These are phyloP conservation scores for Arthromyces matolae DNA, from an alignment of 768 basidiomycete species.

Conservation along the genomic window DNA sequence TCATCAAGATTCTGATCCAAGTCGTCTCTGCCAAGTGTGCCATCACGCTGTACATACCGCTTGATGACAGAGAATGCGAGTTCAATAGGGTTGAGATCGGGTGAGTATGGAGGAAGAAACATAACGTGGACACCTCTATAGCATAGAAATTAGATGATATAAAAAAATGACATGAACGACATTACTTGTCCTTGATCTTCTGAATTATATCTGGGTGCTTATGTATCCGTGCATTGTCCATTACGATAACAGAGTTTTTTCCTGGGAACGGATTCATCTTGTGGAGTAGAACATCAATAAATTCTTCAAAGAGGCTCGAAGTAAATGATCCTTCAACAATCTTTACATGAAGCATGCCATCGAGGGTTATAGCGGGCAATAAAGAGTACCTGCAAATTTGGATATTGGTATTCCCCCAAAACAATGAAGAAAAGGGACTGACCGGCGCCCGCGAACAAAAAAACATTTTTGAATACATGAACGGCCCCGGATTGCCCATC, in stretches of 20 bases:
- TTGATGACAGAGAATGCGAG: conserved; percentile 26
- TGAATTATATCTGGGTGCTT: conserved; percentile 12
- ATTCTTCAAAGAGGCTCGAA: background rate
- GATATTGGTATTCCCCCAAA: background rate
- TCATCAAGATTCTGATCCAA: conserved; percentile 12
- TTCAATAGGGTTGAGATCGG: conserved; percentile 37
- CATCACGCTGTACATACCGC: conserved; percentile 15
- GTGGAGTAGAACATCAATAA: conserved; percentile 10
- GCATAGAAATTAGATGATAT: background rate
- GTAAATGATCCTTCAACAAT: conserved; percentile 12
- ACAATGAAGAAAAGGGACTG: background rate
- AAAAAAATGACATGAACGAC: background rate
- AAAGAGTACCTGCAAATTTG: conserved; percentile 9
- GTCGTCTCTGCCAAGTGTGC: conserved; percentile 2
- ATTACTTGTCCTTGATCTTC: conserved; percentile 12
- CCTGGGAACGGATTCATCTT: conserved; percentile 13
- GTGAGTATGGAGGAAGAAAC: conserved; percentile 35
- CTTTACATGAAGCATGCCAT: conserved; percentile 3
- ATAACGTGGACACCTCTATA: conserved; percentile 19
- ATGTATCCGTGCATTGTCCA: conserved; percentile 19
- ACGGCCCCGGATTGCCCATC: conserved; percentile 23
- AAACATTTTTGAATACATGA: conserved; percentile 18
- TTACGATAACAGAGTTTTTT: conserved; percentile 13
- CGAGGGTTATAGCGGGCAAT: conserved; percentile 9
- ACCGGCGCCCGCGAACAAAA: conserved; percentile 26